phyloP scores from a whole-genome alignment of 1,139 yeast species.

The Hyphopichia buzzinii region DNA sequence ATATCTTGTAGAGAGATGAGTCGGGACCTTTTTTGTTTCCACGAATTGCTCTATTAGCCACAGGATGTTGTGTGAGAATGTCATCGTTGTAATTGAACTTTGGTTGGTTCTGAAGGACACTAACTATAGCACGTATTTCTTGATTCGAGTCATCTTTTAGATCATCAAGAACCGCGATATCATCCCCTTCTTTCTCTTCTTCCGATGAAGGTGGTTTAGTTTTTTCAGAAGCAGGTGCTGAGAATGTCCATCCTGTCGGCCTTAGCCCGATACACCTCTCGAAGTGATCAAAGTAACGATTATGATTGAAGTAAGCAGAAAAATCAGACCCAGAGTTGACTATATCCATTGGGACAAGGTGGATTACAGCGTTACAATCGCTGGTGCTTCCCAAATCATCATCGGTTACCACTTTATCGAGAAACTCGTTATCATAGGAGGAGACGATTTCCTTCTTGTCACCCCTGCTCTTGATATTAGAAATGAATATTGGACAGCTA shows the following conservation, averaged over 20 bases:
- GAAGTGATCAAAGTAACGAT: conserved; percentile 44
- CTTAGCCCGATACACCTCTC: conserved; percentile 61
- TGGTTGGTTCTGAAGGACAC: conserved; percentile 13
- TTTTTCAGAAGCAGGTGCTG: conserved; percentile 7
- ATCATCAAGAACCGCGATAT: conserved; percentile 7
- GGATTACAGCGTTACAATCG: conserved; percentile 57
- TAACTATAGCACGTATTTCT: conserved; percentile 2
- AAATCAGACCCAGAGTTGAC: conserved; percentile 37
- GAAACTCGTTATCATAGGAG: conserved; percentile 31
- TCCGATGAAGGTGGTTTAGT: conserved; percentile 6
- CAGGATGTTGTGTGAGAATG: conserved; percentile 33
- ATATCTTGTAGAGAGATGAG: conserved; percentile 40
- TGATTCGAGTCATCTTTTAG: conserved; percentile 5
- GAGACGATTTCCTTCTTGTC: conserved; percentile 43
- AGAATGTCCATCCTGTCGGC: conserved; percentile 89
- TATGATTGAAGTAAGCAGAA: conserved; percentile 50
- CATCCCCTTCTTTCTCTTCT: conserved; percentile 6
- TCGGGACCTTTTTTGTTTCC: conserved; percentile 21
- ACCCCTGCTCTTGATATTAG: conserved; percentile 51
- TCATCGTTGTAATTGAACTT: conserved; percentile 24
- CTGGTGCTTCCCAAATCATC: conserved; percentile 31
- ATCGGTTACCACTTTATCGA: conserved; percentile 28
- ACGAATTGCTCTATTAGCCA: conserved; percentile 11
- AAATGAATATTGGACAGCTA: conserved; percentile 46
- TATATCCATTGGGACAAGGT: conserved; percentile 63